Evolutionary conservation across 805 yeast species (phyloP).

Genomic region (Metschnikowia peoriensis): DNA sequence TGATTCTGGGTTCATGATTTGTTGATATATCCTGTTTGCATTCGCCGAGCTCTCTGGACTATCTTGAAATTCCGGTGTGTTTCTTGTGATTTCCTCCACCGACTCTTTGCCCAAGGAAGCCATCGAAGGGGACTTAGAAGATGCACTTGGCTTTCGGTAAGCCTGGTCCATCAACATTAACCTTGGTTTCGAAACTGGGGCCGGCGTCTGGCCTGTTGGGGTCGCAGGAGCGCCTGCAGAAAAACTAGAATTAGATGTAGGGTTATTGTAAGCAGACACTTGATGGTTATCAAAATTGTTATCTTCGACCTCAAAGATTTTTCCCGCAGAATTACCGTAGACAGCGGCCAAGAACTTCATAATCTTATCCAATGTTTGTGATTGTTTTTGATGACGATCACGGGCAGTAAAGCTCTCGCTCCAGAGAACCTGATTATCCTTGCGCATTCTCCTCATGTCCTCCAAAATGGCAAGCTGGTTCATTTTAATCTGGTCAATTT

Average conservation of each 20-base stretch:
- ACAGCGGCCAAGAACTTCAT: slow-evolving; percentile 83
- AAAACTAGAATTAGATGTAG: slow-evolving; percentile 5
- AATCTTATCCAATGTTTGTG: slow-evolving; percentile 84
- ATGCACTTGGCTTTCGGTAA: slow-evolving; percentile 15
- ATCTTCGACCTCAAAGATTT: slow-evolving; percentile 37
- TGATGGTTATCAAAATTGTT: slow-evolving; percentile 20
- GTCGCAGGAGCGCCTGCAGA: background rate
- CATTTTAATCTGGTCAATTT: slow-evolving; percentile 70
- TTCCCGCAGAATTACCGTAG: slow-evolving; percentile 61
- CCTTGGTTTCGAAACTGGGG: slow-evolving; percentile 26
- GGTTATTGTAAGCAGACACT: slow-evolving; percentile 20
- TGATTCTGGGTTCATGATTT: slow-evolving; percentile 27
- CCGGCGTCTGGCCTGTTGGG: background rate
- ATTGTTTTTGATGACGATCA: slow-evolving; percentile 81
- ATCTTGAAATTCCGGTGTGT: slow-evolving; percentile 8
- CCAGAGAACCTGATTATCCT: slow-evolving; percentile 91
- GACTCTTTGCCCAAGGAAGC: slow-evolving; percentile 15
- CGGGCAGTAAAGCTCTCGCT: slow-evolving; percentile 79
- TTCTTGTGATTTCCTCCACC: slow-evolving; percentile 19
- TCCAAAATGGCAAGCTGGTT: slow-evolving; percentile 81
- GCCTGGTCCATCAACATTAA: slow-evolving; percentile 43
- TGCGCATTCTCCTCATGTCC: slow-evolving; percentile 77
- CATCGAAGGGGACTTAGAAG: slow-evolving; percentile 12
- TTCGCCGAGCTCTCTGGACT: slow-evolving; percentile 13
- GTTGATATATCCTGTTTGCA: slow-evolving; percentile 32